phyloP scores from a whole-genome alignment of 805 yeast genomes.

The Saccharomycopsis sp. region DNA sequence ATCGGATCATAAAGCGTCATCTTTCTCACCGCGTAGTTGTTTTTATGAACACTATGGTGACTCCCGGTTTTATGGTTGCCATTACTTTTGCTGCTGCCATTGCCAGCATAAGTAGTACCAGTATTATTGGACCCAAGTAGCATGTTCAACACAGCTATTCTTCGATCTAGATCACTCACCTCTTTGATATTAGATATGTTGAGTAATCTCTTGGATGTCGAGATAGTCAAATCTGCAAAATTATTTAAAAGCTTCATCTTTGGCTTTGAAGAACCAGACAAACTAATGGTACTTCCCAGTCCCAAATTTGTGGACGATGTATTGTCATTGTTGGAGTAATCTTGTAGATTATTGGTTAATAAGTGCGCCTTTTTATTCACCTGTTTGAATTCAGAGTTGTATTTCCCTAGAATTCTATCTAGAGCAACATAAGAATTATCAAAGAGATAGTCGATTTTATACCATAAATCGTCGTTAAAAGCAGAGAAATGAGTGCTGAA shows the following conservation, averaged over 20 bases:
- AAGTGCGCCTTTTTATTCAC: slow-evolving; percentile 16
- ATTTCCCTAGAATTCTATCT: slow-evolving; percentile 16
- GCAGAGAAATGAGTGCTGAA: slow-evolving; percentile 13
- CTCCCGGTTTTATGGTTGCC: background rate
- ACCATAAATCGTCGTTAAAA: slow-evolving; percentile 19
- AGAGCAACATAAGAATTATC: slow-evolving; percentile 8
- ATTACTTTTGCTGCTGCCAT: background rate
- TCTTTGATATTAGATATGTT: slow-evolving; percentile 18
- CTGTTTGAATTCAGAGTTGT: slow-evolving; percentile 15
- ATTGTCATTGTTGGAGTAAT: background rate
- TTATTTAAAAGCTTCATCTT: slow-evolving; percentile 11
- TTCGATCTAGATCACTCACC: slow-evolving; percentile 18
- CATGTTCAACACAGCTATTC: slow-evolving; percentile 8
- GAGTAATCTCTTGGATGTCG: slow-evolving; percentile 19
- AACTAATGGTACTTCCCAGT: background rate
- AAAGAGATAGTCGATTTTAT: slow-evolving; percentile 14
- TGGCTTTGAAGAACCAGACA: slow-evolving; percentile 5
- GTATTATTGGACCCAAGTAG: slow-evolving; percentile 9
- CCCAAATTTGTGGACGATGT: background rate
- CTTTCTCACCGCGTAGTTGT: slow-evolving; percentile 7
- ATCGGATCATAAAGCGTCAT: slow-evolving; percentile 65
- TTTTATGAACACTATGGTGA: slow-evolving; percentile 7
- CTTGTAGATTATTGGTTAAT: slow-evolving; percentile 9
- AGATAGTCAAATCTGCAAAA: slow-evolving; percentile 18
- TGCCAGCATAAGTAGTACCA: background rate